phyloP scores from a whole-genome alignment of 306 rosid genomes.

The Cicer cuneatum region DNA sequence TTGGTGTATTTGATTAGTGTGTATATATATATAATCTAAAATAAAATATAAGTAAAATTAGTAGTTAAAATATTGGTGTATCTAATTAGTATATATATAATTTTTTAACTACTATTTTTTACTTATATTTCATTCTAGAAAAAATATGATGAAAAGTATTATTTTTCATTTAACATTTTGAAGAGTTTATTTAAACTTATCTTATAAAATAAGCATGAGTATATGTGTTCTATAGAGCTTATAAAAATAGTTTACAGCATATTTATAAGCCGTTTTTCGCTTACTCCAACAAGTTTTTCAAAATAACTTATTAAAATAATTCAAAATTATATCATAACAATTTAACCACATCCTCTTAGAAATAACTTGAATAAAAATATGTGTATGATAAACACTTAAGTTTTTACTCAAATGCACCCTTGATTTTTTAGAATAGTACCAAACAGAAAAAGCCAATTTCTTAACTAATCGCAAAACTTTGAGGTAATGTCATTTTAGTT shows the following conservation, averaged over 20 bases:
- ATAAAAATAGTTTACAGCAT: neutral
- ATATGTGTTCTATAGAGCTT: neutral
- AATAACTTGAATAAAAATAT: too few relatives aligned
- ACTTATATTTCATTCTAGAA: too few relatives aligned
- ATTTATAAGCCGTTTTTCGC: neutral
- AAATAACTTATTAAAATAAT: neutral
- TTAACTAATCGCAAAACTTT: neutral
- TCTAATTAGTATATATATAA: too few relatives aligned
- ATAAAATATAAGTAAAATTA: too few relatives aligned
- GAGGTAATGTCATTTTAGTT: conserved; percentile 19
- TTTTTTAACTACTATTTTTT: too few relatives aligned
- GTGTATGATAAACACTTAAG: too few relatives aligned
- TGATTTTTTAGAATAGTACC: too few relatives aligned
- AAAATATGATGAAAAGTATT: neutral
- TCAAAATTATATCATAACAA: too few relatives aligned
- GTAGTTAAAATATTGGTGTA: too few relatives aligned
- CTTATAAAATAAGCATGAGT: neutral
- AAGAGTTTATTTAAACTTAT: neutral
- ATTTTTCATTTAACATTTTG: neutral
- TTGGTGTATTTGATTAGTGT: too few relatives aligned
- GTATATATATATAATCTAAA: too few relatives aligned
- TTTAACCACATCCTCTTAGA: neutral
- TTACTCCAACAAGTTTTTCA: neutral
- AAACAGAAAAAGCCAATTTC: neutral
- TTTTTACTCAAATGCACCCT: too few relatives aligned